Percentiles rank a stretch among this genome's conserved stretches.
Conservation (phyloP, 73 alveolate species). For the Diophrys sp. region DNA sequence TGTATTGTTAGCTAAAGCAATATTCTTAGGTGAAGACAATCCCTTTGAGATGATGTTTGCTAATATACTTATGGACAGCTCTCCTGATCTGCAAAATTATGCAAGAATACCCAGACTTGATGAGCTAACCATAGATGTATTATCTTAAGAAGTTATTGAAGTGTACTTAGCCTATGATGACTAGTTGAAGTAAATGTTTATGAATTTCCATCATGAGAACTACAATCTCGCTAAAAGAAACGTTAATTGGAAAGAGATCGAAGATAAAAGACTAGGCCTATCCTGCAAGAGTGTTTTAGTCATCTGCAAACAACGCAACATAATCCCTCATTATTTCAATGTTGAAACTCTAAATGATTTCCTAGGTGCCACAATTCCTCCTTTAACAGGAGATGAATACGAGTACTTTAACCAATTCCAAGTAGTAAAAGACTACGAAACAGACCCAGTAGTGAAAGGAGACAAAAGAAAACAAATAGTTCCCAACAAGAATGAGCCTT, state of each 20-base stretch:
- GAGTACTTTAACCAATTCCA: slow-evolving; percentile 45
- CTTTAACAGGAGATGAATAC: slow-evolving; percentile 52
- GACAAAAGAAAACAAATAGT: background rate
- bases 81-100: slow-evolving; percentile 32
- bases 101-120: slow-evolving; percentile 64
- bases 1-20: slow-evolving; percentile 47
- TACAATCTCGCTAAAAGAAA: slow-evolving; percentile 37
- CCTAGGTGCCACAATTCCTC: slow-evolving; percentile 57
- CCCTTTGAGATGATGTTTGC: slow-evolving; percentile 74
- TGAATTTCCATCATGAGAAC: slow-evolving; percentile 44
- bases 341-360: slow-evolving; percentile 61
- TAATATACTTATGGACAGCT: slow-evolving; percentile 56
- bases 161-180: slow-evolving; percentile 42
- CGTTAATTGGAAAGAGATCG: slow-evolving; percentile 46
- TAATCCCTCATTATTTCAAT: slow-evolving; percentile 70
- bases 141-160: slow-evolving; percentile 48
- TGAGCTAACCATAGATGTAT: slow-evolving; percentile 45
- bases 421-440: slow-evolving; percentile 52
- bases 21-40: slow-evolving; percentile 49
- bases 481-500: slow-evolving; percentile 46
- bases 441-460: slow-evolving; percentile 33
- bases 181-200: slow-evolving; percentile 33
- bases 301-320: slow-evolving; percentile 35
- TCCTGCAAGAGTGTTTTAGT: slow-evolving; percentile 57
- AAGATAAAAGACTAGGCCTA: slow-evolving; percentile 44